Evolutionary conservation across 2,329 filamentous ascomycete genomes (phyloP).

Genomic region (Fusarium sp.): DNA sequence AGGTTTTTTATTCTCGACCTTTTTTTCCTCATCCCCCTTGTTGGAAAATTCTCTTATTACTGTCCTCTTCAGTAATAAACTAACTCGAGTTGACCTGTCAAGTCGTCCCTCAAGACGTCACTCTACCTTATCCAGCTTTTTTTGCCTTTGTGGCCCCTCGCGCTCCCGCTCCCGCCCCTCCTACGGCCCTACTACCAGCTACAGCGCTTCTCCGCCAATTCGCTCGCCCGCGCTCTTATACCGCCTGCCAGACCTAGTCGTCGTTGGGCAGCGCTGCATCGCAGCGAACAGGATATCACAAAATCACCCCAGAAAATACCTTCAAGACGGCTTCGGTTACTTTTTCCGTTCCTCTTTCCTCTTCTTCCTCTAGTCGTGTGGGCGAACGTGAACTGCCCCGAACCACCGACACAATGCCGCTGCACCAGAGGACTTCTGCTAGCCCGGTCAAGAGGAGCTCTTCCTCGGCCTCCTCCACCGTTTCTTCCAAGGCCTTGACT

Average conservation of each 20-base stretch:
- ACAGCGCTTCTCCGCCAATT: constrained; percentile 35
- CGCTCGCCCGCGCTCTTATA: constrained; percentile 36
- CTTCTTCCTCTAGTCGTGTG: constrained; percentile 32
- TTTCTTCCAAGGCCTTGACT: constrained; percentile 38
- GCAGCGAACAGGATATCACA: constrained; percentile 36
- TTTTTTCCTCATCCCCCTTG: constrained; percentile 25
- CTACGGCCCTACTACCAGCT: constrained; percentile 32
- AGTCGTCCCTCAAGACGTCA: constrained; percentile 28
- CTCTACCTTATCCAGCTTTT: constrained; percentile 1
- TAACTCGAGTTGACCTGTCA: constrained; percentile 17
- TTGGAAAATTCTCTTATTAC: constrained; percentile 9
- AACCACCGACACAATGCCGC: constrained; percentile 41
- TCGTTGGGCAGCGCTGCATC: constrained; percentile 46
- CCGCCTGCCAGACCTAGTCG: constrained; percentile 42
- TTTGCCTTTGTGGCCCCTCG: constrained; percentile 38
- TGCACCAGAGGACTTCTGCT: constrained; percentile 43
- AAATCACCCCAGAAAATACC: constrained; percentile 34
- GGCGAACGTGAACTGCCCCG: constrained; percentile 33
- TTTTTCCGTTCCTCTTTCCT: constrained; percentile 9
- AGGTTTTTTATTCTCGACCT: constrained; percentile 30
- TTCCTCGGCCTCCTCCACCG: constrained; percentile 19
- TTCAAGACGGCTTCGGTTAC: constrained; percentile 33
- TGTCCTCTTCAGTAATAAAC: constrained; percentile 19
- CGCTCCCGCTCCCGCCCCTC: constrained; percentile 37
- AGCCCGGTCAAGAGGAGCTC: constrained; percentile 41